Base-by-base conservation (phyloP, 805 yeast genomes). In the Kregervanrija delftensis region DNA sequence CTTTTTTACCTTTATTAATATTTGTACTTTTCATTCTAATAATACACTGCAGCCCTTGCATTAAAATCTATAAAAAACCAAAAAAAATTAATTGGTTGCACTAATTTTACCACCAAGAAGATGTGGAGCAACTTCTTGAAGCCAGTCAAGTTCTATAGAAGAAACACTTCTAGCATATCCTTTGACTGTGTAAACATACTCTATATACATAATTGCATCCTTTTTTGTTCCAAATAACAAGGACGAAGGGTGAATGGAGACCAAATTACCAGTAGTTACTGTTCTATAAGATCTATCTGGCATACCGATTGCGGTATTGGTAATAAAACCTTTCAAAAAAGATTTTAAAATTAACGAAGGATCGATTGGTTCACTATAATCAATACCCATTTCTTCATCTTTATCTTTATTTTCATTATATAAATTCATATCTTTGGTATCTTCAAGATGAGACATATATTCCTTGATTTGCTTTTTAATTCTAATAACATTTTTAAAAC, bases 281-380 rank as follows among this genome's bases (percentile, higher is more conserved):
- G 98, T 89, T 58, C 95, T 73, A 66, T 83, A 93, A 3, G 96
- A 84, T 57, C 97, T 74, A 62, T 93, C 98, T 0, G 98, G 96
- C 79, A 86, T 78, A 10, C 96, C 96, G 14, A 93, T 77, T 0
- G 99, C 99, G 0, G 96, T 82, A 61, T 91, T 90, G 40, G 83
- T 74, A n/a, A 87, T 74, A 55, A 74, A 91, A 0, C 99, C 99
- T 34, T 73, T 71, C 35, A 93, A 66, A 63, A 93, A 93, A 22
- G 95, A 77, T 60, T 86, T 86, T 44, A 91, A 67, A 8, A 91
- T 72, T 3, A 67, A 56, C 13, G 81, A 73, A 31, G 77, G 72
- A 50, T 82, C 82, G 36, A 78, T 48, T 36, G 73, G 64, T 46
- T 44, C 54, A 22, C 46, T 49, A 16, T 36, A 55, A n/a, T 49